Evolutionary conservation across 139 green algal species (phyloP).

Genomic region (Penium margaritaceum): DNA sequence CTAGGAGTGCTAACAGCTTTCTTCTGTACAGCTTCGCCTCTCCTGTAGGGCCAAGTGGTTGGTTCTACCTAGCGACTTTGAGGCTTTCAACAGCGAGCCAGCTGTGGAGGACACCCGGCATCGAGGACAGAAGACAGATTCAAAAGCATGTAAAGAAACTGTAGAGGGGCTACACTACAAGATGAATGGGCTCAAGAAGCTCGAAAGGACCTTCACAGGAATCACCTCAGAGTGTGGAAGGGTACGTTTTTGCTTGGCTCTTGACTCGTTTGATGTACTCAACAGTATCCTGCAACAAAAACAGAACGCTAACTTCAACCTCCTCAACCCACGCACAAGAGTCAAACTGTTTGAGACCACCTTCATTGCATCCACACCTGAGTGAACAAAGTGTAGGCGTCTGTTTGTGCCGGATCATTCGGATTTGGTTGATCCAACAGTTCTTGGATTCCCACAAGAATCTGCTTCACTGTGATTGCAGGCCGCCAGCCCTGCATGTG

Average conservation of each 20-base stretch:
- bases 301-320: neutral
- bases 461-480: conserved; percentile 92
- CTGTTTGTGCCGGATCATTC: conserved; percentile 75
- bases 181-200: no score
- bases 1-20: no score
- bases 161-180: no score
- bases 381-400: conserved; percentile 56
- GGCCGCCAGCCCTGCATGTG: conserved; percentile 56
- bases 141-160: no score
- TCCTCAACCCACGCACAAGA: neutral
- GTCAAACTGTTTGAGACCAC: neutral
- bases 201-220: no score
- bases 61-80: no score
- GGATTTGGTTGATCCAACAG: conserved; percentile 85
- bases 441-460: conserved; percentile 91
- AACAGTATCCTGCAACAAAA: conserved; percentile 33
- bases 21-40: no score
- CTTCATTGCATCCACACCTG: conserved; percentile 19
- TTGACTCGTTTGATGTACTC: conserved; percentile 36
- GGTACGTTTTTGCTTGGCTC: conserved; percentile 35
- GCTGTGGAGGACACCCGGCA: no score
- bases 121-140: no score
- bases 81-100: no score
- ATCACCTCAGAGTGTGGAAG: conserved; percentile 15
- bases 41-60: no score